Evolutionary conservation across 768 basidiomycete species (phyloP).

Genomic region (Mycena maculata): DNA sequence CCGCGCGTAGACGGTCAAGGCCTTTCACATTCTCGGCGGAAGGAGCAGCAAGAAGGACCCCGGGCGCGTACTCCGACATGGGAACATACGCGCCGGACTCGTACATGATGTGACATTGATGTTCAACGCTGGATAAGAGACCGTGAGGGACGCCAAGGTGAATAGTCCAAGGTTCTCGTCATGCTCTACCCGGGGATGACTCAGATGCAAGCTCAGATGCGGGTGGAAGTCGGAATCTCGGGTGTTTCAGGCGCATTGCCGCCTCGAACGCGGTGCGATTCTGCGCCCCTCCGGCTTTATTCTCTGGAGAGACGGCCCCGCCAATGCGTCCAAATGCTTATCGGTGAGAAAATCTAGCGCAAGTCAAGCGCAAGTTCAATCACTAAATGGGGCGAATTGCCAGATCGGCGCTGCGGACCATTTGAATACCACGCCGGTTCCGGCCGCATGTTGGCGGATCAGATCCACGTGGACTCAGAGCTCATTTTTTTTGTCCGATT

Average conservation of each 20-base stretch:
- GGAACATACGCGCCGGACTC: conserved; percentile 14
- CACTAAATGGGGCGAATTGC: conserved; percentile 2
- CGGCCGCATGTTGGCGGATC: conserved; percentile 7
- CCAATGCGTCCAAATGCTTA: conserved; percentile 10
- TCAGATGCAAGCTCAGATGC: no score
- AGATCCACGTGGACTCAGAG: no score
- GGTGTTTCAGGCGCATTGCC: background rate
- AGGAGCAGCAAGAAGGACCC: background rate
- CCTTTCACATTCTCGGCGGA: background rate
- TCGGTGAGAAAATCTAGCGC: conserved; percentile 9
- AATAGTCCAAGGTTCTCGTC: conserved; percentile 5
- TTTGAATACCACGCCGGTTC: conserved; percentile 19
- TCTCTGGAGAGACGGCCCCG: conserved; percentile 5
- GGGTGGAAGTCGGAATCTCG: background rate
- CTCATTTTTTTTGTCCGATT: no score
- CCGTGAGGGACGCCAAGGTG: background rate
- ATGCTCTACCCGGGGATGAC: background rate
- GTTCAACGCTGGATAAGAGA: background rate
- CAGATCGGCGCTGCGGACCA: background rate
- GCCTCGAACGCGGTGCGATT: conserved; percentile 20
- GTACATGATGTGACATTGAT: no score
- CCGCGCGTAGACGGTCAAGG: background rate
- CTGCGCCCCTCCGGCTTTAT: background rate
- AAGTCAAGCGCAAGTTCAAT: conserved; percentile 17
- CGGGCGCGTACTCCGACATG: conserved; percentile 14